These are phyloP conservation scores for Colletotrichum sp. DNA, from an alignment of 2,329 filamentous ascomycete genomes.

Conservation along the genomic window DNA sequence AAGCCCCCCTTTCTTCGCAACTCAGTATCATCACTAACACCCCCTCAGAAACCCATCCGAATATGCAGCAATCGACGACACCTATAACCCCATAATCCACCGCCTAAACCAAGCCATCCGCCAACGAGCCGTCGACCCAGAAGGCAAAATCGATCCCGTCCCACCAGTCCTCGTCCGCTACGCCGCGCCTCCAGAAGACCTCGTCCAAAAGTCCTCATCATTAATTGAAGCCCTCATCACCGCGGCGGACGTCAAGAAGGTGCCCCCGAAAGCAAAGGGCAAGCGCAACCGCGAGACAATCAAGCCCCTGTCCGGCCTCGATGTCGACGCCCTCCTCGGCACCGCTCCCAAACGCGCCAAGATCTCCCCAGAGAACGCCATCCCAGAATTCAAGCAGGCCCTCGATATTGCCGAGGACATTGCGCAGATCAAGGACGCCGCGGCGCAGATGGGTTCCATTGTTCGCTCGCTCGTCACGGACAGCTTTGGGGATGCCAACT, in stretches of 20 bases:
- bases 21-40: constrained; percentile 16
- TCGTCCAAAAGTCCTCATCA: constrained; percentile 60
- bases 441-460: constrained; percentile 76
- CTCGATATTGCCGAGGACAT: constrained; percentile 66
- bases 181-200: constrained; percentile 70
- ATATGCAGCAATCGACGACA: constrained; percentile 79
- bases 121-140: constrained; percentile 77
- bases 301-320: constrained; percentile 88
- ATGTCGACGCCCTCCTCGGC: constrained; percentile 81
- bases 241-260: constrained; percentile 83
- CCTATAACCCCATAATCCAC: constrained; percentile 85
- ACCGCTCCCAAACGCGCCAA: constrained; percentile 43
- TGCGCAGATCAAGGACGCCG: constrained; percentile 66
- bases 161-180: constrained; percentile 73
- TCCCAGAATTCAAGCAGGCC: constrained; percentile 89
- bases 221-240: constrained; percentile 69
- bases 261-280: constrained; percentile 79
- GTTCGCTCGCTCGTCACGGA: constrained; percentile 71
- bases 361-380: constrained; percentile 72
- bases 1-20: constrained; percentile 28
- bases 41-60: constrained; percentile 56
- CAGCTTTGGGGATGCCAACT: constrained; percentile 77
- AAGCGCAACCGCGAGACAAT: constrained; percentile 71
- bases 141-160: constrained; percentile 64
- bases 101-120: constrained; percentile 86